Conservation (phyloP, 768 basidiomycete genomes). For the Mycena rosella region DNA sequence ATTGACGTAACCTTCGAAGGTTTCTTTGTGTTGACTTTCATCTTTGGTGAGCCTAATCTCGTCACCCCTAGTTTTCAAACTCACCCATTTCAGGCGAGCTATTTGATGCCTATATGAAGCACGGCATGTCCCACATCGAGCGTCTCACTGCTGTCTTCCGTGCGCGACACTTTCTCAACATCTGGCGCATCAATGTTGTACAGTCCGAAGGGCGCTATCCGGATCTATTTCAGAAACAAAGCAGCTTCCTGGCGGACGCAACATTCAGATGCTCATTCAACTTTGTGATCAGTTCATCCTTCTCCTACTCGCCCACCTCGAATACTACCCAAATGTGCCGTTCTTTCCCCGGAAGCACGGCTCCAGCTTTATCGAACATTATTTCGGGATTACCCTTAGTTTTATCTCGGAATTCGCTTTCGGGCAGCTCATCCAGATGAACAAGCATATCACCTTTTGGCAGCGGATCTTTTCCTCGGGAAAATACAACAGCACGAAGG, state of each 20-base stretch:
- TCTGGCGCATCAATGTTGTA: conserved; percentile 27
- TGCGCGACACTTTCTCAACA: conserved; percentile 22
- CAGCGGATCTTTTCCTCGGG: conserved; percentile 25
- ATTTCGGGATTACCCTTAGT: conserved; percentile 14
- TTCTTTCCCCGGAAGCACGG: conserved; percentile 26
- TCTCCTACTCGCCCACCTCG: conserved; percentile 20
- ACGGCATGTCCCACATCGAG: conserved; percentile 25
- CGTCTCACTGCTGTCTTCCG: conserved; percentile 20
- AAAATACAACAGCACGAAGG: conserved; percentile 15
- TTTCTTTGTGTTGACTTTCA: conserved; percentile 13
- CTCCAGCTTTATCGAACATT: conserved; percentile 20
- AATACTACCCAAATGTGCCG: conserved; percentile 25
- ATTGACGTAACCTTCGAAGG: not conserved
- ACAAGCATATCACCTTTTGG: conserved; percentile 26
- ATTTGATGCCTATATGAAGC: conserved; percentile 27
- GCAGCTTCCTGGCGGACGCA: conserved; percentile 22
- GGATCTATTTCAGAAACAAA: conserved; percentile 24
- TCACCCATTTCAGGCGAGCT: conserved; percentile 14
- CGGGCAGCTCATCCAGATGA: conserved; percentile 28
- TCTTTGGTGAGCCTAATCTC: conserved; percentile 12
- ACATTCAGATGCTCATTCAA: conserved; percentile 21
- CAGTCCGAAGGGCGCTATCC: conserved; percentile 5
- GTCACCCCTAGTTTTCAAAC: too few relatives aligned
- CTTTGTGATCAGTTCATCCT: conserved; percentile 28
- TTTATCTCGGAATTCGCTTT: conserved; percentile 23